Evolutionary conservation across 805 yeast species (phyloP), one percentile per base, ranked within the genome.

Genomic region (Monosporozyma solicola): DNA sequence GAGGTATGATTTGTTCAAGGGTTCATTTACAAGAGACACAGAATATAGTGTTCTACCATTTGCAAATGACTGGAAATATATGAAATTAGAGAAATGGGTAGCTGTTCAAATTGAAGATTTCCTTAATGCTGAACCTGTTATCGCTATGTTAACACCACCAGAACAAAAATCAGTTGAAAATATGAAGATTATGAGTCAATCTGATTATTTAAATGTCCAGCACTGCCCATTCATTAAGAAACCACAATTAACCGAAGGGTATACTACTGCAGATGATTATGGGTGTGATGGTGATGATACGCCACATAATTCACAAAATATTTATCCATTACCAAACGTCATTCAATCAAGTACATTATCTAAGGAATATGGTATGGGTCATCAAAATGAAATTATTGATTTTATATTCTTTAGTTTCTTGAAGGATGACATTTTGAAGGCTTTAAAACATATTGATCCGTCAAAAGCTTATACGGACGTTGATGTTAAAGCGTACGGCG

Each of bases 201-300:
- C 15, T 37, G 5, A 37, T 43, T 2, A 15, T n/a, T 29, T 29
- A 1, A 46, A 16, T 20, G 20, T n/a, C 4, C 27, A 20, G 13
- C 33, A 39, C 6, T 67, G 71, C 44, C 71, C 71, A 5, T 54
- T 59, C 31, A 55, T 62, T 9, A 43, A 54, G 5, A 47, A 56
- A 13, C 65, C 66, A 5, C 62, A 59, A 9, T 62, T 76, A 13
- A 61, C 81, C 1, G 80, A 79, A 55, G 99, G 99, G 0, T 87
- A 85, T 60, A 83, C 82, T 0, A 92, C 99, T 0, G 61, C 69
- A 47, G 99, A 94, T 64, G 98, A 92, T 62, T 75, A 77, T 59
- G 99, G 97, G 0, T 69, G 74, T 57, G 82, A 83, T 56, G 99
- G 99, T 24, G 99, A 94, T 65, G 98, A 87, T 72, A 76, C 89